Evolutionary conservation across 768 basidiomycete species (phyloP), one percentile per base, ranked within the genome.

Genomic region (Asterophora parasitica): DNA sequence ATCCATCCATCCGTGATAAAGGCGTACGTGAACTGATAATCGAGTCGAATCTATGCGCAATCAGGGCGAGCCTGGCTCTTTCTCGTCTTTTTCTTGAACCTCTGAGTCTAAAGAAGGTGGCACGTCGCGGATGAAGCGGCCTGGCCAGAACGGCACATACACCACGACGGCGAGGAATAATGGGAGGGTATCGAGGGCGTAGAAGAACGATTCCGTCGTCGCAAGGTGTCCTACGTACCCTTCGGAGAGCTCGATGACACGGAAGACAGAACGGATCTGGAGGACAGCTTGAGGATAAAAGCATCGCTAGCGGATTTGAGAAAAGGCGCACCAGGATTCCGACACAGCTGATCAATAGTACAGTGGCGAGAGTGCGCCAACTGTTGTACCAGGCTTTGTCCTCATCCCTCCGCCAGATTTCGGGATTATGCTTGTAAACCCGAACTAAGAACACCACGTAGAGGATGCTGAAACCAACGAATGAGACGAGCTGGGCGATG

Each of bases 61-160:
- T 12, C 4, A 30, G 4, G 12, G 15, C 32, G 32, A 11, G 12
- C 19, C 15, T 30, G 19, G 32, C 31, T 44, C 23, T 23, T 23
- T 23, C n/a, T n/a, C 17, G 4, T 13, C 31, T 30, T 16, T 42
- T 16, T 53, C 44, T 27, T 38, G 36, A 16, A 12, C 2, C 10
- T 16, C 9, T 30, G 17, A n/a, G n/a, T n/a, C n/a, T n/a, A n/a
- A n/a, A 32, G 38, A 44, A 39, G 38, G 5, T 42, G 39, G 35
- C 12, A 10, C 30, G 30, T 45, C 17, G 6, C 27, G 20, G 27
- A 81, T 79, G 57, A 78, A 77, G 52, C 74, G 61, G 5, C 82
- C 81, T 3, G 83, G 86, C 83, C 85, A 89, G 61, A 83, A 80
- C 13, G 76, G 65, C 17, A 68, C 56, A 55, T 83, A 85, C 11